phyloP scores from a whole-genome alignment of 2,329 filamentous ascomycete species.

The Calonectria montana region DNA sequence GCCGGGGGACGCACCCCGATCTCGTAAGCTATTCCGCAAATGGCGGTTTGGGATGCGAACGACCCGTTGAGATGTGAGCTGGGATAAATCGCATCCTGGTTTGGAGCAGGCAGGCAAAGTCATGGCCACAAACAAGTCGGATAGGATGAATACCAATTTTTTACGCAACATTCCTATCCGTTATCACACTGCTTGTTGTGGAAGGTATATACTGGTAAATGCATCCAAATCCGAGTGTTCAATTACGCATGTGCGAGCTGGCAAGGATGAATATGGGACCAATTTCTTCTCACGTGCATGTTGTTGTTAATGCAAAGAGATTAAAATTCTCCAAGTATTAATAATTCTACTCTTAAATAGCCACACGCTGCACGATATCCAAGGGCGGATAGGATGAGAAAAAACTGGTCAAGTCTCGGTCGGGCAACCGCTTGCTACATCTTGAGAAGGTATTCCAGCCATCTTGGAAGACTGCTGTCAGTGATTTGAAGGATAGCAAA shows the following conservation, averaged over 20 bases:
- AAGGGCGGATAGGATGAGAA: neutral
- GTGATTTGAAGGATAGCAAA: too few relatives aligned
- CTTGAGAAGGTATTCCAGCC: too few relatives aligned
- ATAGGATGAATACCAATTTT: neutral
- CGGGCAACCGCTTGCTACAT: too few relatives aligned
- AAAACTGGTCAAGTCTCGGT: too few relatives aligned
- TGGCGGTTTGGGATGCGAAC: neutral
- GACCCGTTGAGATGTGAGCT: neutral
- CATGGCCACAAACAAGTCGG: neutral
- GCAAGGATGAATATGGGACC: too few relatives aligned
- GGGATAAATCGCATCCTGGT: too few relatives aligned
- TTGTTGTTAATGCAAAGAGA: neutral
- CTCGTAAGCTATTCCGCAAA: neutral
- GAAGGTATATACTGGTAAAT: neutral
- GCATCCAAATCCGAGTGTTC: neutral
- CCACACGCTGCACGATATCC: neutral
- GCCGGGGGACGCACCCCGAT: neutral
- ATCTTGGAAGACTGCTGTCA: too few relatives aligned
- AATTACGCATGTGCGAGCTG: neutral
- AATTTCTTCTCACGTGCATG: neutral
- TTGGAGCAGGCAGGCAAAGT: neutral
- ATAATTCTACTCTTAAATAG: neutral
- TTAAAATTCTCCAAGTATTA: neutral
- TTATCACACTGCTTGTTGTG: neutral
- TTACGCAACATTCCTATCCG: neutral